A percentile compares a stretch with the other conserved stretches of the same genome.
Evolutionary conservation across 2,329 filamentous ascomycete species (phyloP).

Genomic region (Simplicillium sp.): DNA sequence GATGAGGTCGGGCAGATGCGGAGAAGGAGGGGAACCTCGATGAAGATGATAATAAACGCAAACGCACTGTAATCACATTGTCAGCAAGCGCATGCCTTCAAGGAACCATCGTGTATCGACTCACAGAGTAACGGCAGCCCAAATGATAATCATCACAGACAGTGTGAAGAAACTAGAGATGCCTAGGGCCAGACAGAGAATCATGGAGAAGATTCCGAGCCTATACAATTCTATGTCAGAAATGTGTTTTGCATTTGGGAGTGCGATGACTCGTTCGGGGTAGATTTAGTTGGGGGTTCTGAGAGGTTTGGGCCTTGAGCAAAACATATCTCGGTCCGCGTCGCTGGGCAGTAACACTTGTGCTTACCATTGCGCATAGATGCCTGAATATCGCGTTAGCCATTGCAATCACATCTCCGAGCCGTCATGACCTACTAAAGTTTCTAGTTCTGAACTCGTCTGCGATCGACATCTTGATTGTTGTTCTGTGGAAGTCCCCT

Average conservation of each 20-base stretch:
- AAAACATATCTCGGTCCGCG: not conserved
- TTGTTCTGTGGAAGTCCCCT: slow-evolving; percentile 1
- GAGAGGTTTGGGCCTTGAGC: not conserved
- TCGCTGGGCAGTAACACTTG: slow-evolving; percentile 2
- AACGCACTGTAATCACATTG: slow-evolving; percentile 43
- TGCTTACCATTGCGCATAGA: slow-evolving; percentile 67
- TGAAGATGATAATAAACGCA: slow-evolving; percentile 67
- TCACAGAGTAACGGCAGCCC: slow-evolving; percentile 41
- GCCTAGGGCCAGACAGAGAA: slow-evolving; percentile 60
- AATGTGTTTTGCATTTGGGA: too few relatives aligned
- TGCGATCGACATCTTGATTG: slow-evolving; percentile 56
- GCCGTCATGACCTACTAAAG: slow-evolving; percentile 50
- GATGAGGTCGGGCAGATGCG: slow-evolving; percentile 94
- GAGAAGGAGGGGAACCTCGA: slow-evolving; percentile 87
- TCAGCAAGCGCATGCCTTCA: not conserved
- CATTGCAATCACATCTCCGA: slow-evolving; percentile 4
- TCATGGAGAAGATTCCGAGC: slow-evolving; percentile 62
- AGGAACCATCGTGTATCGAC: slow-evolving; percentile 13
- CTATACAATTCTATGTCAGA: too few relatives aligned
- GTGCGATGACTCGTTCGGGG: too few relatives aligned
- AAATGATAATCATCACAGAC: slow-evolving; percentile 39
- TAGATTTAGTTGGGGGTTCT: not conserved
- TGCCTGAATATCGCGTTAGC: slow-evolving; percentile 42
- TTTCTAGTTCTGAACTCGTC: slow-evolving; percentile 66
- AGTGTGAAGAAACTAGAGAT: slow-evolving; percentile 58